These are phyloP conservation scores for Candida gigantensis DNA, from an alignment of 1,139 yeast species.

Conservation along the genomic window DNA sequence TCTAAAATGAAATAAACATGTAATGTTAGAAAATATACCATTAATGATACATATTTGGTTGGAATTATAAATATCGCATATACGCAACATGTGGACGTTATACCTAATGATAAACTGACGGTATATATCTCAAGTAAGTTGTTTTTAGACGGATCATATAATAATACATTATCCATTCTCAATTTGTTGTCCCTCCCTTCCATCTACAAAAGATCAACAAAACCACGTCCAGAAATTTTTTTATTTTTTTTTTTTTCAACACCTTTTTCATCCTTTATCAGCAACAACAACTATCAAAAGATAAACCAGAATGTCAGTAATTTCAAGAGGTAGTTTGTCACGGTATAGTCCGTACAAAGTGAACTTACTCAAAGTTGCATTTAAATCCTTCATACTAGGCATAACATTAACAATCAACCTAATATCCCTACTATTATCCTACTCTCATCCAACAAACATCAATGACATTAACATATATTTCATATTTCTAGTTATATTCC, in stretches of 20 bases:
- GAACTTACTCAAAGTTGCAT: constrained; percentile 32
- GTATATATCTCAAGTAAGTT: constrained; percentile 24
- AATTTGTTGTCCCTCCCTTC: no score
- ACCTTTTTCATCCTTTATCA: background rate
- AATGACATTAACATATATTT: constrained; percentile 41
- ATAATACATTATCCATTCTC: no score
- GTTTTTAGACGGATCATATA: constrained; percentile 19
- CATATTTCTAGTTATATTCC: constrained; percentile 60
- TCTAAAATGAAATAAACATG: constrained; percentile 31
- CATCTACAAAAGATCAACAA: no score
- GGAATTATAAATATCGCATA: background rate
- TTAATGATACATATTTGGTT: constrained; percentile 11
- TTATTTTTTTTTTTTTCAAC: constrained; percentile 1
- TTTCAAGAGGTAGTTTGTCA: constrained; percentile 4
- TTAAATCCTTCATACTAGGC: constrained; percentile 38
- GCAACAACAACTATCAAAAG: no score
- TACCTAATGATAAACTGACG: constrained; percentile 25
- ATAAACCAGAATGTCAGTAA: background rate
- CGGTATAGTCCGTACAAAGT: constrained; percentile 31
- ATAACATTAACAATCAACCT: constrained; percentile 20
- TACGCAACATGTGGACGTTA: constrained; percentile 10
- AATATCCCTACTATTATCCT: constrained; percentile 1
- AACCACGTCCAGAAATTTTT: no score
- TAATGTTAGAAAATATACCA: constrained; percentile 23
- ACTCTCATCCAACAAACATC: constrained; percentile 1